Conservation (phyloP, 805 yeast genomes). For the Wickerhamiella cacticola region DNA sequence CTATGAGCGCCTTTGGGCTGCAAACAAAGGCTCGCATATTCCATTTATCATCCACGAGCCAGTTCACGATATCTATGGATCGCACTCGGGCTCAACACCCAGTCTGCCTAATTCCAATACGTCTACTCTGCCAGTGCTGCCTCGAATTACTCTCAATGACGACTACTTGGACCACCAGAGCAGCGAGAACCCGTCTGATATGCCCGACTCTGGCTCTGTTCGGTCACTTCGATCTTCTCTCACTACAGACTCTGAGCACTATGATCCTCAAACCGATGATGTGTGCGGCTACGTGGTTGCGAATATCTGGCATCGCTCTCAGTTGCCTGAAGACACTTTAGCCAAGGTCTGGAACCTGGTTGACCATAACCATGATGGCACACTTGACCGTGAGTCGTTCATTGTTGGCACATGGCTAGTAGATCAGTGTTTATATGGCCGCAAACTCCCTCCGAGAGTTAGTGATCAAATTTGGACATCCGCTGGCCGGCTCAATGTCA, state of each 20-base stretch:
- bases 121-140: slow-evolving; percentile 10
- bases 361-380: slow-evolving; percentile 44
- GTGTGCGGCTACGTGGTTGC: slow-evolving; percentile 56
- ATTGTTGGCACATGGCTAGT: slow-evolving; percentile 97
- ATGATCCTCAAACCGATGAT: slow-evolving; percentile 17
- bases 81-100: slow-evolving; percentile 3
- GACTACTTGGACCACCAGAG: neutral
- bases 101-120: slow-evolving; percentile 3
- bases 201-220: slow-evolving; percentile 2
- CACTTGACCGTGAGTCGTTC: slow-evolving; percentile 67
- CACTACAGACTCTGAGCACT: slow-evolving; percentile 2
- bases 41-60: slow-evolving; percentile 1
- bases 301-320: slow-evolving; percentile 70
- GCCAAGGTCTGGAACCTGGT: slow-evolving; percentile 62
- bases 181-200: neutral
- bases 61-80: neutral
- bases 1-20: slow-evolving; percentile 89
- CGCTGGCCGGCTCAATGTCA: slow-evolving; percentile 37
- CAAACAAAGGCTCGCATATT: slow-evolving; percentile 51
- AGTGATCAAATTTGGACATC: slow-evolving; percentile 70
- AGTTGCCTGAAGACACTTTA: slow-evolving; percentile 50
- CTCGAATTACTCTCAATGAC: slow-evolving; percentile 6
- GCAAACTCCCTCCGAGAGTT: slow-evolving; percentile 67
- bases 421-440: slow-evolving; percentile 89
- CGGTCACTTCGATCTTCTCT: slow-evolving; percentile 2